Evolutionary conservation across 192 early-diverging fungal genomes (phyloP).

Genomic region (Thamnidium elegans): DNA sequence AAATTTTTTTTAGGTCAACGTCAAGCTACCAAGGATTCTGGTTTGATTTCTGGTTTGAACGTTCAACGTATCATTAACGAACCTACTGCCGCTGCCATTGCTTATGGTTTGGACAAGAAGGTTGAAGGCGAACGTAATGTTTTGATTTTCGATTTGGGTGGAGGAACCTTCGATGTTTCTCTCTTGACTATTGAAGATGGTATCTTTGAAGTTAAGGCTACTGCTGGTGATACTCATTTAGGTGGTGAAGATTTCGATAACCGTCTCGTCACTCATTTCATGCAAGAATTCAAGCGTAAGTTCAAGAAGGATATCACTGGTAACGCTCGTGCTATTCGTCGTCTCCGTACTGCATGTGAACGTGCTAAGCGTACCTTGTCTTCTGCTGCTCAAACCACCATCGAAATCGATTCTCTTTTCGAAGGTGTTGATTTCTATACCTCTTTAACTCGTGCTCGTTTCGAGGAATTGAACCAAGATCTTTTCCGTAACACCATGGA

Average conservation of each 20-base stretch:
- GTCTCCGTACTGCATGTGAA: slow-evolving; percentile 97
- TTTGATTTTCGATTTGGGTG: slow-evolving; percentile 98
- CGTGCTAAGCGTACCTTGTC: slow-evolving; percentile 98
- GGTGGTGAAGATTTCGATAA: slow-evolving; percentile 99
- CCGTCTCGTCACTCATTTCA: slow-evolving; percentile 94
- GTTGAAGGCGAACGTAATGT: slow-evolving; percentile 89
- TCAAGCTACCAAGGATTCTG: slow-evolving; percentile 99
- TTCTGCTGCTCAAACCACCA: slow-evolving; percentile 91
- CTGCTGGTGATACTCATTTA: slow-evolving; percentile 98
- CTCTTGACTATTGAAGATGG: slow-evolving; percentile 97
- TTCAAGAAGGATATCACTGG: slow-evolving; percentile 91
- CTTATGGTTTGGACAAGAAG: slow-evolving; percentile 99
- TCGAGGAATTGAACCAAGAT: slow-evolving; percentile 98
- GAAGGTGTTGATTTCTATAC: slow-evolving; percentile 99
- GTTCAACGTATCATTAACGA: slow-evolving; percentile 99
- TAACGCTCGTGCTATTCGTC: slow-evolving; percentile 94
- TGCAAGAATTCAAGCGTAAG: slow-evolving; percentile 98
- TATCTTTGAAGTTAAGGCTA: slow-evolving; percentile 99
- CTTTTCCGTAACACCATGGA: slow-evolving; percentile 96
- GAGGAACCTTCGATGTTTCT: slow-evolving; percentile 98
- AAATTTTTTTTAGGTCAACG: slow-evolving; percentile 63
- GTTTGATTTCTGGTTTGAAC: slow-evolving; percentile 93
- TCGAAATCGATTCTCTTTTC: slow-evolving; percentile 97
- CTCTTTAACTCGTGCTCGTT: slow-evolving; percentile 97
- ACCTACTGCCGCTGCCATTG: slow-evolving; percentile 98